A percentile compares a stretch with the other conserved stretches of the same genome.
Evolutionary conservation across 371 early-diverging fungal species (phyloP).

Genomic region (Syncephalastrum monosporum): DNA sequence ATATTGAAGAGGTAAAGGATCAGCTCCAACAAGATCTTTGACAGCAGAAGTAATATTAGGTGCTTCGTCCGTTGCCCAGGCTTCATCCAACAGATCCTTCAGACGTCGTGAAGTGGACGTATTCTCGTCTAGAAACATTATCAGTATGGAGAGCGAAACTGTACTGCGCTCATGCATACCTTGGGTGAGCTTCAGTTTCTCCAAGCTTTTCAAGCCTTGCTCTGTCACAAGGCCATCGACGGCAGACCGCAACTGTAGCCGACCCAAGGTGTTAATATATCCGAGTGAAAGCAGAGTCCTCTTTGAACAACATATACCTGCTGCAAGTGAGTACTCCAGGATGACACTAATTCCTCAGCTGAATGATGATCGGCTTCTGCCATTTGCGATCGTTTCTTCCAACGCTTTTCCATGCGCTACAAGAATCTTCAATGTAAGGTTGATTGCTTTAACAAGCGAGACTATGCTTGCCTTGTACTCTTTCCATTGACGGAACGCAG

Average conservation of each 20-base stretch:
- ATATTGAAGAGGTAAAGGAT: too few relatives aligned
- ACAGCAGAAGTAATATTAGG: too few relatives aligned
- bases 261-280: not conserved
- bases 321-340: constrained; percentile 16
- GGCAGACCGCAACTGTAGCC: constrained; percentile 13
- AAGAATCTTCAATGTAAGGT: not conserved
- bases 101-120: too few relatives aligned
- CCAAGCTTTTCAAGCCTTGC: too few relatives aligned
- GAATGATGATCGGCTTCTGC: constrained; percentile 9
- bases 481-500: constrained; percentile 25
- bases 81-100: too few relatives aligned
- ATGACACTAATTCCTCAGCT: constrained; percentile 6
- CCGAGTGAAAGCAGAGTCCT: not conserved
- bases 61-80: too few relatives aligned
- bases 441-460: not conserved
- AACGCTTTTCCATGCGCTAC: constrained; percentile 15
- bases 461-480: constrained; percentile 22
- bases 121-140: too few relatives aligned
- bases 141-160: too few relatives aligned
- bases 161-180: too few relatives aligned
- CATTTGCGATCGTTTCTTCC: constrained; percentile 8
- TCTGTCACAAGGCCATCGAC: constrained; percentile 15
- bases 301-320: constrained; percentile 8
- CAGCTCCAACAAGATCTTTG: too few relatives aligned
- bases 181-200: too few relatives aligned